Evolutionary conservation across 116 monocot species (phyloP), one percentile per base, ranked within the genome.

Genomic region (Iris pallida): DNA sequence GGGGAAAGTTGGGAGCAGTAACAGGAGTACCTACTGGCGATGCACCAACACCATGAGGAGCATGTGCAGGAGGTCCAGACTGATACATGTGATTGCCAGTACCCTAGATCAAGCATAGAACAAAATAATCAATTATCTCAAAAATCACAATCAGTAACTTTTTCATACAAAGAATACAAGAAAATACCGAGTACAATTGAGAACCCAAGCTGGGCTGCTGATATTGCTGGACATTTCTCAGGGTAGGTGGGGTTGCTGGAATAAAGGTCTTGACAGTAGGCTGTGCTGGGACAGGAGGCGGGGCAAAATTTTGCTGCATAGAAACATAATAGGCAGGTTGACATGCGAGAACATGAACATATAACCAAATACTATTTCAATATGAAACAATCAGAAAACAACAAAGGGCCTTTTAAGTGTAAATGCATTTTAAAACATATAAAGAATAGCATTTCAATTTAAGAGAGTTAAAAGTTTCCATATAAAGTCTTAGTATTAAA

Each of bases 221-320:
- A 71, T 89, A 92, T 53, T 85, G 89, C n/a, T 83, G 82, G 7
- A 78, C 87, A 82, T 98, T 90, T 82, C 62, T 80, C 48, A 92
- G 53, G 44, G 79, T 58, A 42, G 84, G 80, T 43, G 78, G 79
- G 18, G 76, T 79, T 71, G 87, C 51, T 70, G 98, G 98, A 66
- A 83, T 71, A 70, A 92, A 98, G 15, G 87, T 61, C 52, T 42
- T 88, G 20, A 78, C 71, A 54, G 78, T 30, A 60, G 81, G 90
- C 78, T 88, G 93, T 40, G 88, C 48, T 19, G 66, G 41, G 41
- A 66, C 74, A 71, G 82, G 57, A 73, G 81, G 71, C 67, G 86
- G 65, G 54, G 59, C 55, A 76, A 63, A 73, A 61, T 43, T 76
- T 64, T 70, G 69, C 94, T 94, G 78, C n/a, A 73, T 58, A 3